Evolutionary conservation across 2,329 filamentous ascomycete genomes (phyloP), one percentile per base, ranked within the genome.

Genomic region (Ophidiomyces ophidiicola): DNA sequence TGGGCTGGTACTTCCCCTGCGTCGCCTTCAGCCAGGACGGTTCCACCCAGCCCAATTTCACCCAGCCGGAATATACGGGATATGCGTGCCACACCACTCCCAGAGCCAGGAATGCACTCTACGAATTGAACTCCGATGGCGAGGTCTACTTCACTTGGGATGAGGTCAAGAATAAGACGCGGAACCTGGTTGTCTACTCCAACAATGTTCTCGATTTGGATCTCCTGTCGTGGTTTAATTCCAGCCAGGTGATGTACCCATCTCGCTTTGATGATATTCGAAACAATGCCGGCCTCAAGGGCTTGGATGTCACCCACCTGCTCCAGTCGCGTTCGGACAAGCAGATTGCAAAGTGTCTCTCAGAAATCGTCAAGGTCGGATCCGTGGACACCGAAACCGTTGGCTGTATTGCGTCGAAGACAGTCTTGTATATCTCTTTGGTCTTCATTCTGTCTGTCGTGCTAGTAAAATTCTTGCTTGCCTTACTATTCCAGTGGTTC

Each of bases 1-100:
- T 98, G 45, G 90, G 80, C 1, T 98, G 90, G 88, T 98, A 98
- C 58, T 96, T 96, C 57, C 90, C 90, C 2, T 98, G 90, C 68
- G 79, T 72, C 3, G 70, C 82, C 1, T 92, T 87, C 69, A 92
- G 92, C 49, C 90, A 96, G 62, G 90, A 98, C 56, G 90, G 90
- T 17, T 94, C 86, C 1, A 75, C 71, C 17, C 62, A 74, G 45
- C 79, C 82, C 1, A 94, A 98, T 57, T 59, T 66, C 29, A 87
- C 84, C 0, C 69, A 70, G 26, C 72, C 76, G 0, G 80, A 81
- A 58, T 94, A 94, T 57, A 64, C 78, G 21, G 90, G 92, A 21
- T 94, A 90, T 60, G 72, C 74, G 28, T 98, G 90, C 58, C 90
- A 98, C 57, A 96, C 90, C 1, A 80, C 78, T 1, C 62, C 66